A percentile compares a stretch with the other conserved stretches of the same genome.
Conservation (phyloP, 345 rosid species). For the Arabis alpina region DNA sequence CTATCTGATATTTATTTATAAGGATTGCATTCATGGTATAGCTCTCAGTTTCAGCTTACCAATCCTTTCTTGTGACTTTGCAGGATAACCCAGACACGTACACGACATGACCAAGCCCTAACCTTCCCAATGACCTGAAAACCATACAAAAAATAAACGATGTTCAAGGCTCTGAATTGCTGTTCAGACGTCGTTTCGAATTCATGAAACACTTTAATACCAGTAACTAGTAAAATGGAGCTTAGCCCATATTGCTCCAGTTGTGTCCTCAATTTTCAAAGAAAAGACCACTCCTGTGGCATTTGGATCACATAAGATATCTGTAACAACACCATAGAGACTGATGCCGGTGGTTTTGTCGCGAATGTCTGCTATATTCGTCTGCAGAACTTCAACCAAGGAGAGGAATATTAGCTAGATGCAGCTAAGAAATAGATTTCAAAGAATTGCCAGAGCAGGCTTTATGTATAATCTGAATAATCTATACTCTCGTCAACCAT, state of each 20-base stretch:
- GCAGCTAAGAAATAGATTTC: slow-evolving; percentile 19
- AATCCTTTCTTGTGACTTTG: slow-evolving; percentile 51
- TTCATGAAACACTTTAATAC: slow-evolving; percentile 47
- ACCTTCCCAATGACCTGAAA: slow-evolving; percentile 85
- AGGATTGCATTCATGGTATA: neutral
- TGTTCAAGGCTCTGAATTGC: neutral
- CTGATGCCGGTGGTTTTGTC: slow-evolving; percentile 88
- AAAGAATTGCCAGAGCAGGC: slow-evolving; percentile 7
- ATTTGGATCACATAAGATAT: slow-evolving; percentile 53
- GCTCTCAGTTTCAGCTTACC: slow-evolving; percentile 28
- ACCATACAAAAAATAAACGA: neutral
- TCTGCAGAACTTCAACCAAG: slow-evolving; percentile 64
- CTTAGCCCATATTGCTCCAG: slow-evolving; percentile 73
- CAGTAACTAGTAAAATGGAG: slow-evolving; percentile 75
- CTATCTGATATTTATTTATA: neutral
- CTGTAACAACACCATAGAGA: slow-evolving; percentile 74
- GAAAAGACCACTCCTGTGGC: slow-evolving; percentile 57
- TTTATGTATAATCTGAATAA: slow-evolving; percentile 9
- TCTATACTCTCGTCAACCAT: slow-evolving; percentile 10
- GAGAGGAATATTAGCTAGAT: slow-evolving; percentile 35
- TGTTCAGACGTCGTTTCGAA: neutral
- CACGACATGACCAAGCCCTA: slow-evolving; percentile 73
- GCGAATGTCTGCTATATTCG: slow-evolving; percentile 59
- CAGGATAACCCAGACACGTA: slow-evolving; percentile 82
- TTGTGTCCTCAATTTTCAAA: slow-evolving; percentile 69